Evolutionary conservation across 1,284 basidiomycete genomes (phyloP), one percentile per base, ranked within the genome.

Genomic region (Pisolithus thermaeus): DNA sequence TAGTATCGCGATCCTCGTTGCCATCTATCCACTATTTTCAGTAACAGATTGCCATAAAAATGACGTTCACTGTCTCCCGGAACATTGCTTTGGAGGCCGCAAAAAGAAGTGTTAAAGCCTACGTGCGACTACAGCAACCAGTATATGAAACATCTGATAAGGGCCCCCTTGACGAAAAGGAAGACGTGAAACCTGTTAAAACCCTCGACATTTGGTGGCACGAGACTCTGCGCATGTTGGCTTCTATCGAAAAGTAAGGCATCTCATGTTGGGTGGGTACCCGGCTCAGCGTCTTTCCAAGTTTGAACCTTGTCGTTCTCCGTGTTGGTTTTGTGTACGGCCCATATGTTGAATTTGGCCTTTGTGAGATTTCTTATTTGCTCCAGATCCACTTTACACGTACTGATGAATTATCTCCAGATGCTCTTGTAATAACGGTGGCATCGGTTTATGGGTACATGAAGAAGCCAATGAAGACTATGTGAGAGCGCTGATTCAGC

Each of bases 141-240:
- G 92, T 86, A 66, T 94, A 94, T 70, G 84, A 90, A 59, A 87
- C 86, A 28, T 74, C 81, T 4, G 79, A 79, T 53, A 90, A 87
- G 67, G 74, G 78, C 23, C 60, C 75, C 12, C 80, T 87, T 55
- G 72, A 79, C 45, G 92, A 93, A 72, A 85, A 82, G 62, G 84
- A 88, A 53, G 83, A 87, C 53, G 70, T 86, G 36, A 86, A 86
- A 61, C 91, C 92, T 0, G 73, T 79, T 46, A 86, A 84, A 30
- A 77, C 83, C 4, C 72, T 85, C 50, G 91, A 92, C 11, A 80
- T 76, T 22, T 95, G 92, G 92, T 94, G 92, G 90, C 91, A 94
- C 61, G 92, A 94, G 73, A 81, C 86, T 1, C 70, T 91, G 39
- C 79, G 92, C 32, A 83, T 81, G 59, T 65, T 94, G 54, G 89